phyloP scores from a whole-genome alignment of 805 yeast genomes.

The Candida multigemmis region DNA sequence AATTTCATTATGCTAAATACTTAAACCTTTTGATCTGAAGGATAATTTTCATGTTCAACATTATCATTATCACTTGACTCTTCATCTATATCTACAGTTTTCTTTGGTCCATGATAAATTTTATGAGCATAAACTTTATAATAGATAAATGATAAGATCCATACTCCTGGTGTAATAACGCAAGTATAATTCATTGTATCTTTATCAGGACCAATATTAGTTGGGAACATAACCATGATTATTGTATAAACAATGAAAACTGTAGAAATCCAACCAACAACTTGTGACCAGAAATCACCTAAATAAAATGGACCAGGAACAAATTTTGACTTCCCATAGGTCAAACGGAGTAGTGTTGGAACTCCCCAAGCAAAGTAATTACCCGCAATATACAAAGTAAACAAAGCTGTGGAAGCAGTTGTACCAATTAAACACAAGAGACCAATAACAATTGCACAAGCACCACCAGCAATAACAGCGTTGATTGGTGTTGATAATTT shows the following conservation, averaged over 20 bases:
- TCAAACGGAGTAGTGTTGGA: conserved; percentile 43
- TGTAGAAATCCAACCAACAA: conserved; percentile 34
- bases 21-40: no score
- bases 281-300: conserved; percentile 39
- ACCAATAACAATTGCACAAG: conserved; percentile 26
- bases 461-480: conserved; percentile 23
- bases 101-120: conserved; percentile 19
- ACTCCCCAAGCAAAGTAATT: conserved; percentile 37
- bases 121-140: conserved; percentile 18
- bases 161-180: conserved; percentile 21
- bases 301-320: conserved; percentile 56
- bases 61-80: no score
- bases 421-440: conserved; percentile 29
- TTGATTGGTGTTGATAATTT: conserved; percentile 16
- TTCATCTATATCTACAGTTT: conserved; percentile 15
- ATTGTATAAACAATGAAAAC: conserved; percentile 17
- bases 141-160: conserved; percentile 16
- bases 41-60: no score
- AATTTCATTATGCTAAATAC: no score
- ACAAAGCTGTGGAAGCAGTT: conserved; percentile 35
- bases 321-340: conserved; percentile 39
- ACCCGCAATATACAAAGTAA: no score
- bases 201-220: conserved; percentile 24
- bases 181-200: conserved; percentile 25
- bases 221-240: conserved; percentile 40